Evolutionary conservation across 2,329 filamentous ascomycete genomes (phyloP), one percentile per base, ranked within the genome.

Genomic region (Parastagonospora avenae): DNA sequence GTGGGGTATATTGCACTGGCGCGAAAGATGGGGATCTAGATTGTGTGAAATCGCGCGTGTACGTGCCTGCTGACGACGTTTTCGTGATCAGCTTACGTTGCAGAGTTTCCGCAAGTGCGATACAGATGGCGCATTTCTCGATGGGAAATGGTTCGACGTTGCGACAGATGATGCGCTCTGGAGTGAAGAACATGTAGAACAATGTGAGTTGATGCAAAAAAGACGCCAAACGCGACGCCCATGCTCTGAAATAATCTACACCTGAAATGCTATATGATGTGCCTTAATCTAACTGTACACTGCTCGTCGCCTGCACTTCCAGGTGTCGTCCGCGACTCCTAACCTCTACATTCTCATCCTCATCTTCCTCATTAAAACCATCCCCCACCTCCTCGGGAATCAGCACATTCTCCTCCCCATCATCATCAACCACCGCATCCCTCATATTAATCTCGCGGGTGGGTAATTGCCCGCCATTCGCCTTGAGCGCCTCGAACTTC

Each of bases 401-500:
- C 33, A 60, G 58, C 53, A 59, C 67, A 42, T 70, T 68, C 32
- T 71, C 73, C 15, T 67, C 70, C 6, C 66, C 43, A 59, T 58
- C 57, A 11, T 57, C 62, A 2, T 66, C 63, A 8, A 61, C 64
- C 9, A 62, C 67, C n/a, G 38, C 62, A 52, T 74, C 70, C 29
- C 68, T 66, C 48, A 76, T 77, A 29, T 50, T 46, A 8, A 64
- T 60, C 47, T 75, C 71, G 24, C 70, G 66, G 11, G 74, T 76
- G 4, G 63, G 63, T 54, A 75, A 39, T 10, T 57, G 50, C 0
- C 67, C 74, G 1, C 70, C 69, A 5, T 70, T 72, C 40, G 72
- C 75, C 57, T 80, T 85, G 64, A 86, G 65, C 38, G 79, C 80
- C 65, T 85, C 81, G 1, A 87, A 73, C 73, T 87, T 88, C 7